Percentiles rank a stretch among this genome's conserved stretches.
Evolutionary conservation across 1,284 basidiomycete species (phyloP).

Genomic region (Ustilago trichophora): DNA sequence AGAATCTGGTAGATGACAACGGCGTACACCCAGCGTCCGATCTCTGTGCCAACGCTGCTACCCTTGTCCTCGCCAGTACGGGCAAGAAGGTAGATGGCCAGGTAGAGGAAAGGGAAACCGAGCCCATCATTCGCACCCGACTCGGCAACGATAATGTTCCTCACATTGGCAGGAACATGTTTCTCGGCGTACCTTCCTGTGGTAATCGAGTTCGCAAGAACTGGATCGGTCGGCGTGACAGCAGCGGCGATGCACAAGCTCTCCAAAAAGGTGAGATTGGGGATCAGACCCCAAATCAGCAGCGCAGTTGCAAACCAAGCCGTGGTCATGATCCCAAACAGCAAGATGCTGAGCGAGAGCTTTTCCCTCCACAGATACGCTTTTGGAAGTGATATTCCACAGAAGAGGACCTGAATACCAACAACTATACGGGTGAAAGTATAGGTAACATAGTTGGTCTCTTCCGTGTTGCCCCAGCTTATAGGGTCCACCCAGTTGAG

Average conservation of each 20-base stretch:
- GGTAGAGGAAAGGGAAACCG: constrained; percentile 60
- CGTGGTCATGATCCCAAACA: constrained; percentile 67
- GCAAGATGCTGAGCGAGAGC: constrained; percentile 63
- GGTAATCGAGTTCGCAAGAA: constrained; percentile 66
- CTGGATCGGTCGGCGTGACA: constrained; percentile 68
- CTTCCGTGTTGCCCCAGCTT: constrained; percentile 51
- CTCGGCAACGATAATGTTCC: constrained; percentile 68
- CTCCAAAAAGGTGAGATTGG: constrained; percentile 66
- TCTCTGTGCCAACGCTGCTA: constrained; percentile 55
- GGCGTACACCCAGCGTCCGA: constrained; percentile 67
- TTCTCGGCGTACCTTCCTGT: constrained; percentile 67
- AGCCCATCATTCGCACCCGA: constrained; percentile 68
- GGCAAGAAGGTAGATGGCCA: constrained; percentile 66
- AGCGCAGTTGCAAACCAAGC: constrained; percentile 67
- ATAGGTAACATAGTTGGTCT: constrained; percentile 65
- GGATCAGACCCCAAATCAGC: constrained; percentile 66
- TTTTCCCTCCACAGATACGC: constrained; percentile 62
- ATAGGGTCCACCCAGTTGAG: constrained; percentile 63
- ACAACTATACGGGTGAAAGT: constrained; percentile 66
- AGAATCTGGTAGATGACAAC: constrained; percentile 68
- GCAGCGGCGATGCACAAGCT: constrained; percentile 66
- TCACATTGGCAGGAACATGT: constrained; percentile 66
- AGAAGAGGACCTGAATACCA: constrained; percentile 67
- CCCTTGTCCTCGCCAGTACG: constrained; percentile 49
- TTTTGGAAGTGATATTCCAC: constrained; percentile 67